These are phyloP conservation scores for Pleurotus cornucopiae DNA, from an alignment of 768 basidiomycete species.

Conservation along the genomic window DNA sequence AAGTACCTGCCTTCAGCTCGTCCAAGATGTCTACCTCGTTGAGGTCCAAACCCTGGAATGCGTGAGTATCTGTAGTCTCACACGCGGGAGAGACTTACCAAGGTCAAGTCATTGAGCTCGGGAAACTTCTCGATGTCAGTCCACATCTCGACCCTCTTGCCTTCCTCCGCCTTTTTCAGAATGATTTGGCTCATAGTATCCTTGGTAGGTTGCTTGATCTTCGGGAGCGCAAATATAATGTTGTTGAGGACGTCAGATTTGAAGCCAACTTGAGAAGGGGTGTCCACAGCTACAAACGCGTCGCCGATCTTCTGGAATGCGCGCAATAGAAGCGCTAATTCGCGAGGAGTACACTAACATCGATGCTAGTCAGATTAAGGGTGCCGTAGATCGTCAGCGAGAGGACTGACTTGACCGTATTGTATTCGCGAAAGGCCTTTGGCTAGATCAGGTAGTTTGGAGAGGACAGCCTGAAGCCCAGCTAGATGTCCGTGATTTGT, in stretches of 20 bases:
- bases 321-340: constrained; percentile 69
- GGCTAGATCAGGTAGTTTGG: constrained; percentile 79
- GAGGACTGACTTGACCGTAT: constrained; percentile 73
- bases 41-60: constrained; percentile 54
- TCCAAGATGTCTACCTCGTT: constrained; percentile 70
- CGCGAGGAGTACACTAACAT: constrained; percentile 73
- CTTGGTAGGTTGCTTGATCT: constrained; percentile 49
- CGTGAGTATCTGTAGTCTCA: constrained; percentile 7
- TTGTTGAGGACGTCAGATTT: constrained; percentile 64
- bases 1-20: constrained; percentile 62
- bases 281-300: constrained; percentile 50
- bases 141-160: constrained; percentile 74
- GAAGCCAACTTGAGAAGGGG: constrained; percentile 49
- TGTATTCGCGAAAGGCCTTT: constrained; percentile 85
- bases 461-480: constrained; percentile 65
- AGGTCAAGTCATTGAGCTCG: constrained; percentile 46
- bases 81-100: constrained; percentile 35
- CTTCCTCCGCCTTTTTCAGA: constrained; percentile 58
- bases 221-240: constrained; percentile 66
- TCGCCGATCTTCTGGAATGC: constrained; percentile 70
- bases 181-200: constrained; percentile 54
- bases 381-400: neutral
- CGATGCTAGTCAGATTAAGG: neutral
- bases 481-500: constrained; percentile 61
- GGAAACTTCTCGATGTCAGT: constrained; percentile 40